A percentile compares a stretch with the other conserved stretches of the same genome.
These are phyloP conservation scores for Yamadazyma dendronema DNA, from an alignment of 1,139 yeast genomes.

Conservation along the genomic window DNA sequence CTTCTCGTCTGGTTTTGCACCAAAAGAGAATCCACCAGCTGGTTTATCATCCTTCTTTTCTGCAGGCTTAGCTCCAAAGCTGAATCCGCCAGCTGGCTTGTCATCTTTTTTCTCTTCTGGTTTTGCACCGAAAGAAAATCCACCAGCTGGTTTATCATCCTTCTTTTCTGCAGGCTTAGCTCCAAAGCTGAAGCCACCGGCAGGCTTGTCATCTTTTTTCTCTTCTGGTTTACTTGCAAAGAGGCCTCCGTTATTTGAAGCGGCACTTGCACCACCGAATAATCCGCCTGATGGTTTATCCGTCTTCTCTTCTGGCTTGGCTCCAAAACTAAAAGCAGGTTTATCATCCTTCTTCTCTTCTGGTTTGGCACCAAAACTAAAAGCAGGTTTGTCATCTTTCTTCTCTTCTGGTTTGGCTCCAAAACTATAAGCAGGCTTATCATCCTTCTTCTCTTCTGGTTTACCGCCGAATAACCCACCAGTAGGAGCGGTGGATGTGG, in stretches of 20 bases:
- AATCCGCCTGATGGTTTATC: constrained; percentile 17
- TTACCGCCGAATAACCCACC: constrained; percentile 22
- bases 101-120: constrained; percentile 20
- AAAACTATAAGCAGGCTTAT: constrained; percentile 22
- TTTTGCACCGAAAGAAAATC: constrained; percentile 25
- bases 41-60: constrained; percentile 22
- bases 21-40: constrained; percentile 20
- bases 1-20: constrained; percentile 22
- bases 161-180: constrained; percentile 10
- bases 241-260: constrained; percentile 11
- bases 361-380: constrained; percentile 23
- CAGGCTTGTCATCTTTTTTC: constrained; percentile 22
- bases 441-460: constrained; percentile 22
- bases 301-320: constrained; percentile 8
- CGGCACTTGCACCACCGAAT: constrained; percentile 19
- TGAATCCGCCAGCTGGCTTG: constrained; percentile 17
- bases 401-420: constrained; percentile 23
- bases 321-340: constrained; percentile 23
- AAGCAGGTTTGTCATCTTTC: constrained; percentile 21
- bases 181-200: constrained; percentile 3
- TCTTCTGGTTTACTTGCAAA: constrained; percentile 19
- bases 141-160: constrained; percentile 13
- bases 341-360: constrained; percentile 23
- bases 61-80: constrained; percentile 20
- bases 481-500: constrained; percentile 10